Evolutionary conservation across 2,329 filamentous ascomycete genomes (phyloP).

Genomic region (Ophiostoma novo-ulmi): DNA sequence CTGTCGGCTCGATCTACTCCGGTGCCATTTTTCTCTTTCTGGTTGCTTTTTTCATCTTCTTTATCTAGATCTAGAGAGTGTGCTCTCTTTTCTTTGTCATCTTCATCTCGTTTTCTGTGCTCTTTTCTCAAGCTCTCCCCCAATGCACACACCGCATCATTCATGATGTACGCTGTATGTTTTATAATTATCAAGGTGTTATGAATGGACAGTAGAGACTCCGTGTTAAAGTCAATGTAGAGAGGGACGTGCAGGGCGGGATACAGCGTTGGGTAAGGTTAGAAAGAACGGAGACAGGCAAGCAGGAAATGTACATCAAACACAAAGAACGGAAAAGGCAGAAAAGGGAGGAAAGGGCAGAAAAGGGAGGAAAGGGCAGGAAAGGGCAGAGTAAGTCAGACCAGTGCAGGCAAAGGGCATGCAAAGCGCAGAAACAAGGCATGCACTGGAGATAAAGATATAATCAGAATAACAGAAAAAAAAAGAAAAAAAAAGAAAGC

Average conservation of each 20-base stretch:
- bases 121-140: background rate
- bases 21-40: background rate
- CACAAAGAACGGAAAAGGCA: background rate
- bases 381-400: background rate
- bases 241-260: background rate
- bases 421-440: background rate
- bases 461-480: background rate
- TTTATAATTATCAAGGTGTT: background rate
- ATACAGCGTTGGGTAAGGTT: background rate
- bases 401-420: background rate
- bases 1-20: background rate
- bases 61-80: background rate
- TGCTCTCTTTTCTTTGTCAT: background rate
- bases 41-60: background rate
- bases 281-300: background rate
- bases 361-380: background rate
- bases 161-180: background rate
- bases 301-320: background rate
- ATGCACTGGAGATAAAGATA: background rate
- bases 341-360: background rate
- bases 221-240: background rate
- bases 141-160: background rate
- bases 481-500: background rate
- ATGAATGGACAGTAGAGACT: background rate
- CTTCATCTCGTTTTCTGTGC: background rate